Base-by-base conservation (phyloP, 75 land plant genomes). In the Sequoiadendron giganteum region DNA sequence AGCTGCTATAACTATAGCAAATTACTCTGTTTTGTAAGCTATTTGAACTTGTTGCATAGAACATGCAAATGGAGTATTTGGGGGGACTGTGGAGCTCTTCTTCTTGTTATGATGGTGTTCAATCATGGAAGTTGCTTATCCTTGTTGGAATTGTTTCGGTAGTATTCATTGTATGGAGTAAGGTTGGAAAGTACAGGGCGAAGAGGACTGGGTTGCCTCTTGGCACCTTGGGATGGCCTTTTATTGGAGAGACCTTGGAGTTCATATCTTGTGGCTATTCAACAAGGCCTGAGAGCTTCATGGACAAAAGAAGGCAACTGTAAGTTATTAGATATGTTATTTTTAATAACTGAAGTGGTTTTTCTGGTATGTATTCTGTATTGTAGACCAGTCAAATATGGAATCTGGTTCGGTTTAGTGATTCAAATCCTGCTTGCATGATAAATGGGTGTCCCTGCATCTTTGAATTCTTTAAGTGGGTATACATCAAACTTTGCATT, bases 161-260 rank as follows among this genome's bases (percentile, higher is more conserved):
- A 1, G n/a, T 45, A 47, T 21, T 11, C 16, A 2, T 47, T 49
- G 45, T 40, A 40, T 82, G 84, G 84, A 82, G 16, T n/a, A 82
- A 47, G 32, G 34, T 10, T 43, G 84, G 49, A n/a, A 49, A 82
- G 52, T 82, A 28, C 34, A 47, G 52, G 34, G 43, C 45, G 28
- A 65, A 58, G 70, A 38, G 72, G 19, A 77, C 36, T 1, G 40
- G n/a, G 34, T 87, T 93, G 68, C 95, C 94, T 30, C 86, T 76
- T 15, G 97, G 97, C 39, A 75, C 89, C 76, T 90, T 89, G 42
- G 97, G 97, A 7, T 90, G 92, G 92, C 97, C 97, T 16, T 42
- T 95, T 55, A 49, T 95, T 21, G 97, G 97, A 8, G 97, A 95
- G 86, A 92, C 95, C 65, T n/a, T 95, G 43, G 89, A 94, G 86